Percentiles rank a stretch among this genome's conserved stretches.
phyloP scores from a whole-genome alignment of 192 early-diverging fungal genomes.

The Backusella australiensis region DNA sequence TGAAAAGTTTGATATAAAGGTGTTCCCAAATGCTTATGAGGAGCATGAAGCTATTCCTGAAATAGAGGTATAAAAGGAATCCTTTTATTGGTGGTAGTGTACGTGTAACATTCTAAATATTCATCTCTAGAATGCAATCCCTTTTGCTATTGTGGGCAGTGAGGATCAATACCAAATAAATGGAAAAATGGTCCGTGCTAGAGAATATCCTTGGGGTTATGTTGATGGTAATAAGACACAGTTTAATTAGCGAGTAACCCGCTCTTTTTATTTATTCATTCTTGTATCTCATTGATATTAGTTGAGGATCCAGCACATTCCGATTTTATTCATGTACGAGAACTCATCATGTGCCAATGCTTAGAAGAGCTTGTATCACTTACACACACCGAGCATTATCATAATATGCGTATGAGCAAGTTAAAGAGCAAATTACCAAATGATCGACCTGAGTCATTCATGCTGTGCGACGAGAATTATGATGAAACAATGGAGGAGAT shows the following conservation, averaged over 20 bases:
- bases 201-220: conserved; percentile 77
- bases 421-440: conserved; percentile 48
- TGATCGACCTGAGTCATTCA: conserved; percentile 76
- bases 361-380: conserved; percentile 82
- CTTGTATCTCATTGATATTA: conserved; percentile 18
- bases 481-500: conserved; percentile 69
- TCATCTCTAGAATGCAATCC: conserved; percentile 57
- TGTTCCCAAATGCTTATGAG: conserved; percentile 69
- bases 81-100: not conserved
- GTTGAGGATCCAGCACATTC: conserved; percentile 91
- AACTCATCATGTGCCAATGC: conserved; percentile 64
- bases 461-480: conserved; percentile 80
- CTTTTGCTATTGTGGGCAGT: conserved; percentile 85
- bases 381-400: conserved; percentile 77
- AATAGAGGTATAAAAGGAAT: conserved; percentile 45
- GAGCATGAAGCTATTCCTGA: conserved; percentile 70
- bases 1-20: conserved; percentile 57
- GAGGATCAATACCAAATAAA: conserved; percentile 59
- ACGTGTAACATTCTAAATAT: not conserved
- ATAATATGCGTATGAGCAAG: conserved; percentile 58
- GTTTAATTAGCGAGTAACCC: not conserved
- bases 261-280: not conserved
- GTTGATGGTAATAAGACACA: conserved; percentile 57
- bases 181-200: conserved; percentile 64
- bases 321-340: conserved; percentile 89